Conservation (phyloP, 2,329 filamentous ascomycete genomes). For the Penicillium thymicola region DNA sequence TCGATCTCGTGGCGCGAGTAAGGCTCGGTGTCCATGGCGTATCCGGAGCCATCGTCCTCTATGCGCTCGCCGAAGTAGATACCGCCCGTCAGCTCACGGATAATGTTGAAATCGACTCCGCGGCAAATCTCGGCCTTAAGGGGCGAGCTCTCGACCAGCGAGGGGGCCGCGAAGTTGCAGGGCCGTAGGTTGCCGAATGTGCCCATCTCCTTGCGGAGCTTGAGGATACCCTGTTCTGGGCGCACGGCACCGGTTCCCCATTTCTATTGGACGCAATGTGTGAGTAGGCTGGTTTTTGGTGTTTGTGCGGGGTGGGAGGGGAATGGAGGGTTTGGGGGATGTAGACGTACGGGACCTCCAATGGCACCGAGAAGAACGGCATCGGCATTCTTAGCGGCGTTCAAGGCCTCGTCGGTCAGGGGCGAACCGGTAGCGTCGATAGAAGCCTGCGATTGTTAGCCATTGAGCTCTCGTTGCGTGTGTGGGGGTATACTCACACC, state of each 20-base stretch:
- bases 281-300: background rate
- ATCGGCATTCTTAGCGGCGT: constrained; percentile 78
- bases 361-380: constrained; percentile 91
- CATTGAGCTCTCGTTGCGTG: background rate
- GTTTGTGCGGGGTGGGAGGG: background rate
- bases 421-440: constrained; percentile 78
- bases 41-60: constrained; percentile 70
- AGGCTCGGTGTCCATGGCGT: constrained; percentile 78
- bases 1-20: constrained; percentile 85
- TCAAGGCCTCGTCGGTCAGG: constrained; percentile 77
- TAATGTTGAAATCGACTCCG: constrained; percentile 86
- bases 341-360: constrained; percentile 68
- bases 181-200: constrained; percentile 94
- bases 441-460: constrained; percentile 61
- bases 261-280: constrained; percentile 53
- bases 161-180: constrained; percentile 90
- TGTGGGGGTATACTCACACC: constrained; percentile 65
- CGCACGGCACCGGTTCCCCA: constrained; percentile 88
- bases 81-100: constrained; percentile 86
- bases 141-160: constrained; percentile 78
- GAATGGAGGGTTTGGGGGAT: background rate
- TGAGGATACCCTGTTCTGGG: constrained; percentile 87
- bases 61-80: constrained; percentile 93
- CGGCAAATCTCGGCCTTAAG: constrained; percentile 81
- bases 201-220: constrained; percentile 86